Evolutionary conservation across 2,329 filamentous ascomycete species (phyloP).

Genomic region (Xylariaceae sp.): DNA sequence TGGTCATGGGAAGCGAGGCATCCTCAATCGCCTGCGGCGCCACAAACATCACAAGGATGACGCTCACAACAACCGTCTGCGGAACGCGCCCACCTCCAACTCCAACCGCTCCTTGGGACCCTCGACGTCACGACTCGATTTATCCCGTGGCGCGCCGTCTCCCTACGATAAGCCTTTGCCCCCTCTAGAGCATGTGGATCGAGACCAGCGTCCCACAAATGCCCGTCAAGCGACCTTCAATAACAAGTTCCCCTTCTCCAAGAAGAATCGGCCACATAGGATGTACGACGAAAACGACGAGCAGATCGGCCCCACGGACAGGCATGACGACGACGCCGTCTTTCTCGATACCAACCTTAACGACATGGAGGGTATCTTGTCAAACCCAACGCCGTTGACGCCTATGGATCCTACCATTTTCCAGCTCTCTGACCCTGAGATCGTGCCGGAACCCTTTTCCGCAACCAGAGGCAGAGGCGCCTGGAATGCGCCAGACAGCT

Average conservation of each 20-base stretch:
- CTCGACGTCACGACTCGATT: conserved; percentile 42
- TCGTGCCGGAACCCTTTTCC: conserved; percentile 18
- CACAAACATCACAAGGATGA: conserved; percentile 50
- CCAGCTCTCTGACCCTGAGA: conserved; percentile 16
- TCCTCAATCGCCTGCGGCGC: conserved; percentile 43
- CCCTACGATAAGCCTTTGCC: conserved; percentile 30
- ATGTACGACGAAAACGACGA: conserved; percentile 48
- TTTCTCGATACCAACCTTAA: conserved; percentile 85
- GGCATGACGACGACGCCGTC: conserved; percentile 50
- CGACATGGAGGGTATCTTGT: conserved; percentile 87
- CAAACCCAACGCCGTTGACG: conserved; percentile 60
- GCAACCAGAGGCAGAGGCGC: conserved; percentile 39
- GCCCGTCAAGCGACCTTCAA: conserved; percentile 47
- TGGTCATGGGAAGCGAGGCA: conserved; percentile 42
- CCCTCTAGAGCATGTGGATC: conserved; percentile 15
- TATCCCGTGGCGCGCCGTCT: conserved; percentile 31
- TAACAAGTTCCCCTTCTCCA: conserved; percentile 56
- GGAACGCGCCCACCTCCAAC: conserved; percentile 42
- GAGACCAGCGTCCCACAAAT: conserved; percentile 17
- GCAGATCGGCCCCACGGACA: conserved; percentile 53
- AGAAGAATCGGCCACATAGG: conserved; percentile 42
- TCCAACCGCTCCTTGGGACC: conserved; percentile 44
- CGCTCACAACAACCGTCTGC: conserved; percentile 30
- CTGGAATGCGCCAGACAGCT: conserved; percentile 95
- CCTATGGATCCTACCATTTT: conserved; percentile 56